Base-by-base conservation (phyloP, 2,329 filamentous ascomycete genomes). In the Sporothrix mexicana region DNA sequence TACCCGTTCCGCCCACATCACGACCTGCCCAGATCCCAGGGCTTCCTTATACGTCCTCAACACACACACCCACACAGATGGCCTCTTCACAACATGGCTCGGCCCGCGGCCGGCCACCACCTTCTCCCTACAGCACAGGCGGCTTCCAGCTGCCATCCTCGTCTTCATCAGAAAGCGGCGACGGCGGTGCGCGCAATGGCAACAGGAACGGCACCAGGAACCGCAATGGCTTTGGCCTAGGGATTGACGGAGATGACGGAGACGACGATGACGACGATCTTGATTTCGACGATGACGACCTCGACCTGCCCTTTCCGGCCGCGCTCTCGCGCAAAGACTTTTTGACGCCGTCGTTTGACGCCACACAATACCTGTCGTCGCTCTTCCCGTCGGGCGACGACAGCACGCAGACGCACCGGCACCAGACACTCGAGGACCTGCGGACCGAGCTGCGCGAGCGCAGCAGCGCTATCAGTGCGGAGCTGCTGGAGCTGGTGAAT, bases 351-450 rank as follows among this genome's bases (percentile, higher is more conserved):
- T 82, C 90, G 76, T 99, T 99, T 81, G 90, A 93, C 75, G 91
- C 97, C 0, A 88, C 93, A 1, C 84, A 85, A 1, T 99, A 98
- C 80, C 91, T 99, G 64, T 94, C 82, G 1, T 77, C 76, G 0
- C 76, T 81, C 1, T 79, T 78, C 68, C 78, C 78, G 8, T 77
- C 77, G 5, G 79, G 79, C 72, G 77, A 77, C 23, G 78, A 77
- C 73, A 76, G 76, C 0, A 78, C 78, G 0, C 89, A 91, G 1
- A 89, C 90, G 23, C 91, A 96, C 79, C 92, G 96, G 1, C 96
- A 99, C 81, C 96, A 99, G 81, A 98, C 95, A 0, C 92, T 99
- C 66, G 95, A 97, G 80, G 96, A 99, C 80, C 86, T 99, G 45
- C 93, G 95, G 49, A 84, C 91, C 5, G 97, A 99, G 79, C 86